Evolutionary conservation across 805 yeast genomes (phyloP).

Genomic region (Pichia scutulata): DNA sequence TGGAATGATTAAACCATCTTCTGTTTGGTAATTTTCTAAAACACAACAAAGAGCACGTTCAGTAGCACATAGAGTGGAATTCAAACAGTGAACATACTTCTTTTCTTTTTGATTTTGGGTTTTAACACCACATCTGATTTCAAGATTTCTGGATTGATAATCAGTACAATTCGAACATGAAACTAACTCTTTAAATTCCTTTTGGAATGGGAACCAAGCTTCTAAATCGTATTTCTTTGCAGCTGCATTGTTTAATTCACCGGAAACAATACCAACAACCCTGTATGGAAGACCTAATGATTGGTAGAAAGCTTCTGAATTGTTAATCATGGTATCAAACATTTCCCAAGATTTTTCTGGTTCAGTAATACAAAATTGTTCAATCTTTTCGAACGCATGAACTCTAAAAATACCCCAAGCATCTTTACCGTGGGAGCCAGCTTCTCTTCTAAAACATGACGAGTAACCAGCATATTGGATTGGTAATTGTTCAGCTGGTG

Average conservation of each 20-base stretch:
- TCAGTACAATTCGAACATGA: conserved; percentile 99
- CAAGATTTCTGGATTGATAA: conserved; percentile 96
- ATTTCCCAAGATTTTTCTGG: conserved; percentile 98
- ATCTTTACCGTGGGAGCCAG: conserved; percentile 98
- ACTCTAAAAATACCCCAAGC: conserved; percentile 99
- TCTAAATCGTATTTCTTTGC: conserved; percentile 98
- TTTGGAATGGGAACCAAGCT: conserved; percentile 99
- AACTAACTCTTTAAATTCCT: conserved; percentile 96
- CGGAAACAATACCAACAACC: conserved; percentile 96
- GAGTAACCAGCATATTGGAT: conserved; percentile 96
- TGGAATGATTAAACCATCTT: conserved; percentile 88
- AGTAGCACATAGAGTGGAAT: conserved; percentile 95
- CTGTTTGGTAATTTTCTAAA: conserved; percentile 96
- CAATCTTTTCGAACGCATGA: conserved; percentile 96
- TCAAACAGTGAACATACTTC: conserved; percentile 97
- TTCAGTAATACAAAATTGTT: conserved; percentile 92
- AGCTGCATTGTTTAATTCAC: conserved; percentile 97
- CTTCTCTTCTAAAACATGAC: conserved; percentile 98
- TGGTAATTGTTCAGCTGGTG: conserved; percentile 94
- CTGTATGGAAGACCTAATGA: conserved; percentile 90
- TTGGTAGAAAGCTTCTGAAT: conserved; percentile 89
- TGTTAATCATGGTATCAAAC: conserved; percentile 89
- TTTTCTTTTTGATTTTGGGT: conserved; percentile 91
- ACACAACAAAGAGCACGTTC: conserved; percentile 98
- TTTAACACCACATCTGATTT: conserved; percentile 97